A percentile compares a stretch with the other conserved stretches of the same genome.
These are phyloP conservation scores for Neopestalotiopsis clavispora DNA, from an alignment of 2,329 filamentous ascomycete genomes.

Conservation along the genomic window DNA sequence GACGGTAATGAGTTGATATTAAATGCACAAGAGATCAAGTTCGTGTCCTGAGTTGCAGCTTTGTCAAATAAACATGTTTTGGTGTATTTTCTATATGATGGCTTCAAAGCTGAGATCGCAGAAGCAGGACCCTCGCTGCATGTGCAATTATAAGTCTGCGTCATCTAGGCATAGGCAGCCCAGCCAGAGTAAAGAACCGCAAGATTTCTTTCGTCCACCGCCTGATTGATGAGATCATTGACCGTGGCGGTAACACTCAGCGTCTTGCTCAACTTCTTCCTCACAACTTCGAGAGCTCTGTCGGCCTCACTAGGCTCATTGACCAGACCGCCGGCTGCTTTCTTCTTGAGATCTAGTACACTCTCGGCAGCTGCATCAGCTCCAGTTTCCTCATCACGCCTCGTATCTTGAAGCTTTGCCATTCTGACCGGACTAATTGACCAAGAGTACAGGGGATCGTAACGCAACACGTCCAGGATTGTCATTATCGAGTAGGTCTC, in stretches of 20 bases:
- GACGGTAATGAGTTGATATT: constrained; percentile 3
- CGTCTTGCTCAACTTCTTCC: constrained; percentile 94
- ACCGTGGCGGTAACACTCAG: constrained; percentile 94
- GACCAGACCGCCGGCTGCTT: constrained; percentile 39
- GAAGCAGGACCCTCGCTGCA: background rate
- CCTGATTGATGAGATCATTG: constrained; percentile 95
- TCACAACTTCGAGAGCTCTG: constrained; percentile 87
- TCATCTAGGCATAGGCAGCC: constrained; percentile 6
- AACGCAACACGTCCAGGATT: constrained; percentile 94
- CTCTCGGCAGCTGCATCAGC: constrained; percentile 42
- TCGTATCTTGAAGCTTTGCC: constrained; percentile 67
- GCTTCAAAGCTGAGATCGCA: no score
- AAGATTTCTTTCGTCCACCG: constrained; percentile 89
- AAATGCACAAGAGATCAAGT: background rate
- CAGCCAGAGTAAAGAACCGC: constrained; percentile 82
- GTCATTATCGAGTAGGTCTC: constrained; percentile 99
- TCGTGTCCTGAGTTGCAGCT: background rate
- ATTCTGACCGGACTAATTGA: constrained; percentile 76
- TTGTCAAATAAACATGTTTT: background rate
- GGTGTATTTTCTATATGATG: no score
- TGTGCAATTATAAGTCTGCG: background rate
- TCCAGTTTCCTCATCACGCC: constrained; percentile 48
- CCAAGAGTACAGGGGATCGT: constrained; percentile 97
- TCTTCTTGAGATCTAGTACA: constrained; percentile 47
- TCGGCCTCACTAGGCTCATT: constrained; percentile 80